These are phyloP conservation scores for Kuraishia cidri DNA, from an alignment of 805 yeast species.

Conservation along the genomic window DNA sequence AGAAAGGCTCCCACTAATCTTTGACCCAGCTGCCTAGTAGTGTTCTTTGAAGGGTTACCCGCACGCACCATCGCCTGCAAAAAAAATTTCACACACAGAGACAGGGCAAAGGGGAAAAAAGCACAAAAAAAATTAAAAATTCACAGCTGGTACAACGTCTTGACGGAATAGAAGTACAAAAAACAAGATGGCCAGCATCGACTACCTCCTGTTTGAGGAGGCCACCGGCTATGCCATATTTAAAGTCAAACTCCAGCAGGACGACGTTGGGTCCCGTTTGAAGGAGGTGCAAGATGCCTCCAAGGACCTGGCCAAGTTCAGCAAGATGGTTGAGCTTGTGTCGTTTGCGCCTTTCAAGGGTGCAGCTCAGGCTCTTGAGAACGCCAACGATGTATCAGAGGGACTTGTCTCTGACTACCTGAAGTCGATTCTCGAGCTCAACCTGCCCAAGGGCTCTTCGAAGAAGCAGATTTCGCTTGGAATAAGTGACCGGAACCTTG, in stretches of 20 bases:
- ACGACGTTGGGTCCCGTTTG: constrained; percentile 83
- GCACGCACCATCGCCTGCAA: too few species aligned
- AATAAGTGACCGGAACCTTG: constrained; percentile 89
- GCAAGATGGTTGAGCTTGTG: constrained; percentile 87
- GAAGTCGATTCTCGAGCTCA: constrained; percentile 81
- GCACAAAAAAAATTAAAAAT: too few species aligned
- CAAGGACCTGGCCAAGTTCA: constrained; percentile 76
- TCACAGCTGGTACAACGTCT: too few species aligned
- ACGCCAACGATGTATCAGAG: constrained; percentile 96
- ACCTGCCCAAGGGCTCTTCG: constrained; percentile 72
- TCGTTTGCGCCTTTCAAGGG: constrained; percentile 98
- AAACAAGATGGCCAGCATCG: constrained; percentile 70
- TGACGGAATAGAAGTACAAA: too few species aligned
- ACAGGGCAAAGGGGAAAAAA: too few species aligned
- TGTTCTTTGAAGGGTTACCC: too few species aligned
- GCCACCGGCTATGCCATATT: constrained; percentile 97
- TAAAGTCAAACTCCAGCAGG: constrained; percentile 90
- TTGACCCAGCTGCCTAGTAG: too few species aligned
- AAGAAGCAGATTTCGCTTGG: constrained; percentile 69
- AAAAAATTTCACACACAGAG: too few species aligned
- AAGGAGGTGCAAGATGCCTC: constrained; percentile 92
- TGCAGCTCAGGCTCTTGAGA: constrained; percentile 98
- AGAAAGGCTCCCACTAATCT: too few species aligned
- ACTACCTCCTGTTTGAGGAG: constrained; percentile 93
- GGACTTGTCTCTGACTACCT: constrained; percentile 92